Evolutionary conservation across 2,329 filamentous ascomycete genomes (phyloP), one percentile per base, ranked within the genome.

Genomic region (Venturia asperata): DNA sequence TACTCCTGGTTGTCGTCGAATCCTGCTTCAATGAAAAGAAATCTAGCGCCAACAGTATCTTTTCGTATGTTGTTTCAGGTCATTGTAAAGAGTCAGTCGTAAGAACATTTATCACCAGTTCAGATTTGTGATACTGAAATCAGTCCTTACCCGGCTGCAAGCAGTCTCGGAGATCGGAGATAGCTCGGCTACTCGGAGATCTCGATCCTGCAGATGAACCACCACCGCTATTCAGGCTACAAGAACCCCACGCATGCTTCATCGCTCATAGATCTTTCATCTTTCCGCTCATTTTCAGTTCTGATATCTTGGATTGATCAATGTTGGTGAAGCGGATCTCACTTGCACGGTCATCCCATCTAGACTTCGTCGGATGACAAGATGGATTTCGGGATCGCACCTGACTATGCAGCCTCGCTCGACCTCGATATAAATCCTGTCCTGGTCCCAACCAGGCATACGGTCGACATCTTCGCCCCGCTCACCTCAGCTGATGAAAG

Each of bases 341-440:
- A 58, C 13, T 37, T 5, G 21, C n/a, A 30, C 9, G 5, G 17
- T 58, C 27, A 37, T 21, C 30, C 11, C 17, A n/a, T 9, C 19
- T 37, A 19, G 30, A 58, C 52, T 37, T 37, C 15, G 19, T 15
- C 21, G n/a, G 21, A 15, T 21, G 10, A 15, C 49, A 56, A 17
- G 30, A 58, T 58, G 52, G 47, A 52, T 27, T 27, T 52, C 21
- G 52, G 37, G 27, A 58, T 58, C 52, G 27, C 52, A 30, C 27
- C 52, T 1, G 52, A 11, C 52, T 37, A 37, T 19, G 37, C 30
- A 58, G 52, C 52, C 15, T 58, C 52, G 30, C 52, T 37, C 30
- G 3, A 34, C 27, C 7, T n/a, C 10, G 52, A 58, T 21, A 27
- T 58, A 27, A 58, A 58, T 30, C 30, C 52, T 6, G 30, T 37